These are phyloP conservation scores for Fusarium nematophilum DNA, from an alignment of 2,329 filamentous ascomycete genomes.

Conservation along the genomic window DNA sequence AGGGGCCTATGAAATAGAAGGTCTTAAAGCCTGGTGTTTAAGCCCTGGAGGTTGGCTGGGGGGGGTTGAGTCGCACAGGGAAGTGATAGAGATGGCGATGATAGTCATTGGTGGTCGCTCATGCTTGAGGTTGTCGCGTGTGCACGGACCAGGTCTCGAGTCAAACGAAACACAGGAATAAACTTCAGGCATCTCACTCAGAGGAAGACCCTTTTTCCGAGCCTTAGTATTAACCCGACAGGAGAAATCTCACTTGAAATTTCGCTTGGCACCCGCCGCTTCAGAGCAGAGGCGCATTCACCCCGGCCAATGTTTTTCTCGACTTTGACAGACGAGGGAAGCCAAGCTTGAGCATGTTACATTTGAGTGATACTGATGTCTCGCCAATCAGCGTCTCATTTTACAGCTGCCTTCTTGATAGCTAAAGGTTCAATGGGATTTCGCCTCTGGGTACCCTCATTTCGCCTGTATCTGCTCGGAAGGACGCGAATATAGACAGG, in stretches of 20 bases:
- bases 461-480: too few relatives aligned
- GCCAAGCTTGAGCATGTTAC: too few relatives aligned
- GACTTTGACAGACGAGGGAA: too few relatives aligned
- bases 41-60: constrained; percentile 11
- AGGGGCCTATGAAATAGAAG: not conserved
- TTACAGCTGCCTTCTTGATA: too few relatives aligned
- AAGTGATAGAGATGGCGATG: constrained; percentile 30
- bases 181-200: constrained; percentile 11
- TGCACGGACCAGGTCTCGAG: constrained; percentile 30
- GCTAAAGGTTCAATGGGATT: too few relatives aligned
- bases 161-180: constrained; percentile 29
- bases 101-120: constrained; percentile 32
- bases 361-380: too few relatives aligned
- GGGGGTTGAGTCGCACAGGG: constrained; percentile 11
- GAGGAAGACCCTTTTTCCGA: constrained; percentile 9
- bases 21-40: not conserved
- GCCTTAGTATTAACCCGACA: constrained; percentile 5
- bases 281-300: not conserved
- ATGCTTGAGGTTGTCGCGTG: constrained; percentile 39
- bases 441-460: too few relatives aligned
- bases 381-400: too few relatives aligned
- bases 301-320: not conserved
- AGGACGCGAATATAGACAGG: too few relatives aligned
- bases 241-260: constrained; percentile 1
- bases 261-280: constrained; percentile 3